Percentiles rank a stretch among this genome's conserved stretches.
phyloP scores from a whole-genome alignment of 352 stramenopile species.

The Pythium sp. region DNA sequence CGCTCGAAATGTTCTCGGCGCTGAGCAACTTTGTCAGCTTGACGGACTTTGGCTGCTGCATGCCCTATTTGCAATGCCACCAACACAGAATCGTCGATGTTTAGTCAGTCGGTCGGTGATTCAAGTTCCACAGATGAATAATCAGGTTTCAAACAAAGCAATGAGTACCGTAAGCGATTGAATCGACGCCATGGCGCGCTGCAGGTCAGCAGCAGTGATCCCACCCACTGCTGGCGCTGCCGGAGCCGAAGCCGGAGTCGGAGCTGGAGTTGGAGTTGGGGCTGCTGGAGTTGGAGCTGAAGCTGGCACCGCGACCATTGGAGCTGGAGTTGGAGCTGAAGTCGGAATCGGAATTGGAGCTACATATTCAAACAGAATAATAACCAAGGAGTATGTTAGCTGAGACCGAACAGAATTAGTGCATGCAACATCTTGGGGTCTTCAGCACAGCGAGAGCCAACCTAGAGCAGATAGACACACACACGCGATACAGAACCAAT shows the following conservation, averaged over 20 bases:
- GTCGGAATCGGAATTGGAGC: background rate
- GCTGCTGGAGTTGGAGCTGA: constrained; percentile 11
- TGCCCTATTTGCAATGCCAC: background rate
- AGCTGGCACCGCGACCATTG: constrained; percentile 17
- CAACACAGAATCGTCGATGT: background rate
- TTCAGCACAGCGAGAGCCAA: background rate
- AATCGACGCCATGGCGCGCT: constrained; percentile 84
- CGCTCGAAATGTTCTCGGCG: constrained; percentile 43
- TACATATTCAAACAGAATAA: background rate
- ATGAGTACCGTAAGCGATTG: constrained; percentile 51
- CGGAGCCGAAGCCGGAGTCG: background rate
- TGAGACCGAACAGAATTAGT: no score
- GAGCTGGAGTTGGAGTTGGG: constrained; percentile 1
- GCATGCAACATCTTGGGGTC: no score
- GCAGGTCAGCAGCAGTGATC: constrained; percentile 80
- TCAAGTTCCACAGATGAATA: no score
- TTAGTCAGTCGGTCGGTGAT: background rate
- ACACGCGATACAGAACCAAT: background rate
- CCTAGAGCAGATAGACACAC: background rate
- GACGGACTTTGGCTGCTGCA: constrained; percentile 55
- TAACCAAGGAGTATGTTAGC: background rate
- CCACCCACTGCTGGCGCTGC: constrained; percentile 14
- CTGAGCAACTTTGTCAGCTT: constrained; percentile 66
- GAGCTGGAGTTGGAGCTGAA: constrained; percentile 13
- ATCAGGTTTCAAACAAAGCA: background rate